Evolutionary conservation across 148 eudicot genomes (phyloP), one percentile per base, ranked within the genome.

Genomic region (Bassia scoparia): DNA sequence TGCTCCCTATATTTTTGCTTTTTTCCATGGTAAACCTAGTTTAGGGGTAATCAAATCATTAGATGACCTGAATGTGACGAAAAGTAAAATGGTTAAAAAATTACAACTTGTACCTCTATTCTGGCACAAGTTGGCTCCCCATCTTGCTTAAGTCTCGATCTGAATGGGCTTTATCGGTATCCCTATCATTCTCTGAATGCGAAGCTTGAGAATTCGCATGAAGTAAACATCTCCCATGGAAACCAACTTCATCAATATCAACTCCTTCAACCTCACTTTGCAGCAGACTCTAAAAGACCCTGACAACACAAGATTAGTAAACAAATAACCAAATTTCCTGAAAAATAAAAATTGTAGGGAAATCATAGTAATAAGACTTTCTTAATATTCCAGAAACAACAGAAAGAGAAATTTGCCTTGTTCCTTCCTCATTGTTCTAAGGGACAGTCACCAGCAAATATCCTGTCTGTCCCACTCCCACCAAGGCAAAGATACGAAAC

Each of bases 321-420:
- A n/a, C n/a, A n/a, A n/a, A n/a, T n/a, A n/a, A n/a, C n/a, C n/a
- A n/a, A n/a, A n/a, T n/a, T n/a, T n/a, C n/a, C n/a, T n/a, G n/a
- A n/a, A n/a, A n/a, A n/a, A n/a, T n/a, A n/a, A n/a, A n/a, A n/a
- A n/a, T n/a, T n/a, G n/a, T n/a, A n/a, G n/a, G n/a, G n/a, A n/a
- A n/a, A n/a, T n/a, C n/a, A n/a, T n/a, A n/a, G n/a, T n/a, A n/a
- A n/a, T n/a, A n/a, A n/a, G n/a, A n/a, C n/a, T n/a, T n/a, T n/a
- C n/a, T n/a, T n/a, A n/a, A n/a, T n/a, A 93, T 89, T 56, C 98
- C 98, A 80, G 85, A 81, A 61, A 93, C 98, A 77, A 93, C 98
- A 11, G 94, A 93, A 77, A 93, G 89, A 53, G 92, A 93, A 81
- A 93, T 90, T 72, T 90, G 90, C 85, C 87, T 93, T 54, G 86